Conservation (phyloP, 1,284 basidiomycete species). For the Ceratorhiza oryzae-sativae region DNA sequence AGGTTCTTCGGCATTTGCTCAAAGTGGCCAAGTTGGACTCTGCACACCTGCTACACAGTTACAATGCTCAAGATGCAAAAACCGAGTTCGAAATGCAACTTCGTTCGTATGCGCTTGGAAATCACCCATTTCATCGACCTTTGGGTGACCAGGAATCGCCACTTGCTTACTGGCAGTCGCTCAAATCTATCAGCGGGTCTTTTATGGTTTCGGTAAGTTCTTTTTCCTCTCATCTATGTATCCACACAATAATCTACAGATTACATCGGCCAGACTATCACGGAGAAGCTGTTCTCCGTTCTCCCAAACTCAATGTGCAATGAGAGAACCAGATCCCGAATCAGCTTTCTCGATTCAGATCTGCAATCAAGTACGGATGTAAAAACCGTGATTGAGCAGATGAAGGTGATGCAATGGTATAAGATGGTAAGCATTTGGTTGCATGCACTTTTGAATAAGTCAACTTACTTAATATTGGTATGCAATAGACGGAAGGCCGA, state of each 20-base stretch:
- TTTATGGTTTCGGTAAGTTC: not conserved
- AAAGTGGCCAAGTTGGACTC: not conserved
- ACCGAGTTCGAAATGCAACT: not conserved
- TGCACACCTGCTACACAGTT: not conserved
- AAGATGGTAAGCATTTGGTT: not conserved
- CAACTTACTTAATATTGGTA: not conserved
- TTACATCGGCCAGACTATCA: not conserved
- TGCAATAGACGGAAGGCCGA: not conserved
- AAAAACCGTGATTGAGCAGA: conserved; percentile 1
- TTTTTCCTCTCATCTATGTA: not conserved
- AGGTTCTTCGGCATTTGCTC: not conserved
- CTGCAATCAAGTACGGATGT: conserved; percentile 4
- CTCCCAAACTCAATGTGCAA: conserved; percentile 5
- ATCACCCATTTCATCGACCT: not conserved
- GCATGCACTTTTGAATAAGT: not conserved
- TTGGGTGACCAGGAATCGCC: not conserved
- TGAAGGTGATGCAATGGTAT: conserved; percentile 2
- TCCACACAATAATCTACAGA: not conserved
- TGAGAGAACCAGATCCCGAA: conserved; percentile 1
- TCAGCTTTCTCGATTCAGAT: not conserved
- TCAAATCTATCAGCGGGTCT: not conserved
- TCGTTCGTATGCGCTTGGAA: not conserved
- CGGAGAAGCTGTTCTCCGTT: not conserved
- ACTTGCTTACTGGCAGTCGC: conserved; percentile 1
- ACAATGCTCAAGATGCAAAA: conserved; percentile 8